Base-by-base conservation (phyloP, 768 basidiomycete species). In the Tylopilus vinaceipallidus region DNA sequence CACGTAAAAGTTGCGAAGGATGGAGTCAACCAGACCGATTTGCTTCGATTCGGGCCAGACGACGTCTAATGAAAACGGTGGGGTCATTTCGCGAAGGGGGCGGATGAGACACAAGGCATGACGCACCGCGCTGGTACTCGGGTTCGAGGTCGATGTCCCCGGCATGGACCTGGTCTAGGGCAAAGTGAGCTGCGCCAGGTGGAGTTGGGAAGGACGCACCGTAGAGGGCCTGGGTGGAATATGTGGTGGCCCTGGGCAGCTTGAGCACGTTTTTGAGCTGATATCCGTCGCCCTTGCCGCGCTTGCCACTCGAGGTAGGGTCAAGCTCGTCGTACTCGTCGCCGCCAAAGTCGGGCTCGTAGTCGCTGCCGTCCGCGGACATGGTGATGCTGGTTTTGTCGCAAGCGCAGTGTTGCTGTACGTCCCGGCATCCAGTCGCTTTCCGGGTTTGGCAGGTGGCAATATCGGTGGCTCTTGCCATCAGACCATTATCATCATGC, bases 21-120 rank as follows among this genome's bases (percentile, higher is more conserved):
- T 74, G 2, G 86, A 88, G 62, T 91, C 90, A 35, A 92, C 81
- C 23, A 92, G 74, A 0, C 81, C 80, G 19, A 83, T 78, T 63
- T 90, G 87, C 65, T 91, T 90, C 3, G 72, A 57, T 52, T 88
- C 84, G 0, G 85, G 74, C 90, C 89, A 92, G 1, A 92, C 90
- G 33, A 91, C 81, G 40, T 83, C 88, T 88, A 43, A 10, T 13
- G 1, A 4, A 9, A 2, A 29, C 6, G 27, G 27, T 29, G 6
- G 27, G n/a, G n/a, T n/a, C n/a, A n/a, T n/a, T n/a, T 29, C 27
- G 27, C 27, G 27, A 12, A 29, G 27, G 27, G 27, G 12, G 27
- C 27, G 27, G 27, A 12, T 6, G 27, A 29, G 12, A 29, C n/a
- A n/a, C n/a, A n/a, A n/a, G 14, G 42, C n/a, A 45, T 11, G 19